Conservation (phyloP, 2,329 filamentous ascomycete genomes). For the Metarhizium rileyi region DNA sequence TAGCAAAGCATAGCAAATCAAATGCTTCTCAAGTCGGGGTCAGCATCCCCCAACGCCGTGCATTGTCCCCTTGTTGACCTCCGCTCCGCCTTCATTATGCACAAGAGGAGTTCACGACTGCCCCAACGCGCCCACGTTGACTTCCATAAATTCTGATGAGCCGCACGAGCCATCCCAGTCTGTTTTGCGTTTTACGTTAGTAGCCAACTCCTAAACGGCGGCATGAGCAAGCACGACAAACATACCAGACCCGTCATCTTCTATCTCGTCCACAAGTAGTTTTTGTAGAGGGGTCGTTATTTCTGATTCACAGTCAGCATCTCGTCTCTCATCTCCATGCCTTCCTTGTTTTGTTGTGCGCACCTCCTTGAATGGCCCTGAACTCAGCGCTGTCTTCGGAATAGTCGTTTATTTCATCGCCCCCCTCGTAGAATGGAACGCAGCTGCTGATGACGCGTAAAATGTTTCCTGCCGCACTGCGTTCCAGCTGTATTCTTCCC, state of each 20-base stretch:
- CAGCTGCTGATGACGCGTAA: constrained; percentile 34
- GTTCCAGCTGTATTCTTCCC: constrained; percentile 30
- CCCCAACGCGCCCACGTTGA: constrained; percentile 35
- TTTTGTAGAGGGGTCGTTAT: constrained; percentile 39
- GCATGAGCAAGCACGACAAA: neutral
- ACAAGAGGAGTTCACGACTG: constrained; percentile 33
- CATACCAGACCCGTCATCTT: constrained; percentile 49
- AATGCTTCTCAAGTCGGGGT: neutral
- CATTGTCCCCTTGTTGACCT: neutral
- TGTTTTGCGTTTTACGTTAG: constrained; percentile 20
- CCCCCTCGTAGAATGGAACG: constrained; percentile 26
- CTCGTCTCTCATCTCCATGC: neutral
- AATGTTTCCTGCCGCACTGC: constrained; percentile 32
- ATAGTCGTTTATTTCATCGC: constrained; percentile 22
- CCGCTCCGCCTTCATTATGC: constrained; percentile 21
- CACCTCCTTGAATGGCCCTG: constrained; percentile 17
- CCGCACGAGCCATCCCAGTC: constrained; percentile 47
- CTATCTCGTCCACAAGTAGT: constrained; percentile 47
- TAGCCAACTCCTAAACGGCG: constrained; percentile 11
- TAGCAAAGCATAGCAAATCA: neutral
- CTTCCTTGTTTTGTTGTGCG: constrained; percentile 4
- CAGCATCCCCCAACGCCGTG: neutral
- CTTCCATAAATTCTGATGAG: constrained; percentile 46
- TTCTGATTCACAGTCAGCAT: constrained; percentile 15
- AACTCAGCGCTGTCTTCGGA: constrained; percentile 18